Percentiles rank a stretch among this genome's conserved stretches.
These are phyloP conservation scores for Thalassiosira ordinaria DNA, from an alignment of 352 stramenopile genomes.

Conservation along the genomic window DNA sequence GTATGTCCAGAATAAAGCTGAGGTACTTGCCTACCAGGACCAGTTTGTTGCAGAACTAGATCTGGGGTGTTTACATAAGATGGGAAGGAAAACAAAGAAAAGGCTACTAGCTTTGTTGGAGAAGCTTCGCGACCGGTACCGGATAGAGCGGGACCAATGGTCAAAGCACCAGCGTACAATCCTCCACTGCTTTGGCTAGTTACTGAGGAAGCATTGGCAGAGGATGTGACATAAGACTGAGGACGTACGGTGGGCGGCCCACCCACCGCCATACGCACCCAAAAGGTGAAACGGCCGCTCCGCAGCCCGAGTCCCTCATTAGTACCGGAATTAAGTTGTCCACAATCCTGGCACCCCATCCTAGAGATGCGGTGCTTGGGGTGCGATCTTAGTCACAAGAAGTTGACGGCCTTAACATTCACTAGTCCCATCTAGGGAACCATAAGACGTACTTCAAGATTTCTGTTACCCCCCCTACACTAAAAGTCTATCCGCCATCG, in stretches of 20 bases:
- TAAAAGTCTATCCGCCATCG: no score
- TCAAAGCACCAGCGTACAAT: neutral
- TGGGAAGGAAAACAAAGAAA: neutral
- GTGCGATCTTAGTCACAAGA: constrained; percentile 1
- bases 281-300: neutral
- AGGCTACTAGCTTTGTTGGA: neutral
- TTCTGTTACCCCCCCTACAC: constrained; percentile 1
- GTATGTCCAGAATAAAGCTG: neutral
- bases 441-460: neutral
- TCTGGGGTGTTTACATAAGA: neutral
- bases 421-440: neutral
- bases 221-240: neutral
- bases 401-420: neutral
- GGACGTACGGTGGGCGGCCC: neutral
- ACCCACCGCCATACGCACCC: neutral
- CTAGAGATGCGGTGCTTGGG: neutral
- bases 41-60: neutral
- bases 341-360: neutral
- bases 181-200: neutral
- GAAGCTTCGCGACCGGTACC: neutral
- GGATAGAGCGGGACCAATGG: neutral
- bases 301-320: neutral
- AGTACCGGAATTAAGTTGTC: no score
- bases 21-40: neutral
- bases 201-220: neutral